These are phyloP conservation scores for Allium fistulosum DNA, from an alignment of 106 monocot genomes.

Conservation along the genomic window DNA sequence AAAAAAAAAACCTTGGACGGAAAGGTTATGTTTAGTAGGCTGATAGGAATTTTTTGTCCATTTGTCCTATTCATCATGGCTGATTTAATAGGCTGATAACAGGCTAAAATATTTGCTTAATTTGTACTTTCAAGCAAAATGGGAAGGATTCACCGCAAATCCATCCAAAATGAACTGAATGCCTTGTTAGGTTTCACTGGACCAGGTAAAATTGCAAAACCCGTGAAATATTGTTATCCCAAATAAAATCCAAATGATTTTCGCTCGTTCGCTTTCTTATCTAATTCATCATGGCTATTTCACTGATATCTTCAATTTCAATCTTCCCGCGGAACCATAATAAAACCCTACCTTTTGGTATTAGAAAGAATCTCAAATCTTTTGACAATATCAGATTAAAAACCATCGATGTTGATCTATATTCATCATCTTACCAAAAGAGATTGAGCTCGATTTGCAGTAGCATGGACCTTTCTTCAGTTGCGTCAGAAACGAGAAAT, in stretches of 20 bases:
- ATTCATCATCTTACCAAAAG: neutral
- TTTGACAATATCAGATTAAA: neutral
- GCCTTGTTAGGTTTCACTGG: no score
- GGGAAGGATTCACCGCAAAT: no score
- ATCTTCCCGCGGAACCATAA: conserved; percentile 19
- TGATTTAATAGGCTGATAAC: no score
- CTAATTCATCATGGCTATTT: conserved; percentile 23
- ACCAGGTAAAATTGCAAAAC: no score
- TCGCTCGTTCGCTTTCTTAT: neutral
- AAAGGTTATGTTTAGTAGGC: no score
- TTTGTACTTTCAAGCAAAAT: no score
- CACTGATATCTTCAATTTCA: conserved; percentile 16
- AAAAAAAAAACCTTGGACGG: no score
- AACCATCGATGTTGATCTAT: neutral
- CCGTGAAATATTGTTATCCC: no score
- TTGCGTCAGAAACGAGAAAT: neutral
- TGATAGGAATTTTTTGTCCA: no score
- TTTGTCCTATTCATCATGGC: no score
- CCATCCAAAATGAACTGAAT: no score
- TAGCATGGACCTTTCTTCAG: neutral
- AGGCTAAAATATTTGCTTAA: no score
- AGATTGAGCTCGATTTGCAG: neutral
- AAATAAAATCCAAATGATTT: neutral
- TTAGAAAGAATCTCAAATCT: neutral
- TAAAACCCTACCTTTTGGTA: conserved; percentile 12